Evolutionary conservation across 1,284 basidiomycete genomes (phyloP).

Genomic region (Athelia psychrophila): DNA sequence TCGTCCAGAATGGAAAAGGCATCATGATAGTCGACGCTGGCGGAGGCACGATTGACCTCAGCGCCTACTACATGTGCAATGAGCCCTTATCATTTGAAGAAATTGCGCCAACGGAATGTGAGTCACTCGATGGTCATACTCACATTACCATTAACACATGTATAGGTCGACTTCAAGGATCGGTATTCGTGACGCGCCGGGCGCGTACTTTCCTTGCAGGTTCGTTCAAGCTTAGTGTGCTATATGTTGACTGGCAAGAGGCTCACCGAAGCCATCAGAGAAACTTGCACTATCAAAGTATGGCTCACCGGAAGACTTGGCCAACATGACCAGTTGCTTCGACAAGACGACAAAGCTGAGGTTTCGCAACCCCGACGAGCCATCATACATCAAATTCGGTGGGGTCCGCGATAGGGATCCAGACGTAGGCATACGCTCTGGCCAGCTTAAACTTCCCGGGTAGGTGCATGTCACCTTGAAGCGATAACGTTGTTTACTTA

Average conservation of each 20-base stretch:
- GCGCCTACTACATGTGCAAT: conserved; percentile 25
- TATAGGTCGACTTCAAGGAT: conserved; percentile 30
- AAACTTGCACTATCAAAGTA: conserved; percentile 32
- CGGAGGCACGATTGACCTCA: conserved; percentile 45
- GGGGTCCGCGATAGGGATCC: conserved; percentile 32
- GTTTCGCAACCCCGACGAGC: conserved; percentile 31
- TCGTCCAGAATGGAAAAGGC: conserved; percentile 33
- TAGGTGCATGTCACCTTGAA: conserved; percentile 12
- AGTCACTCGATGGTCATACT: conserved; percentile 4
- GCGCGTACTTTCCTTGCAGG: conserved; percentile 28
- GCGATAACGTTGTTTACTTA: background rate
- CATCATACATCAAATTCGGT: conserved; percentile 41
- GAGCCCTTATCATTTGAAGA: conserved; percentile 23
- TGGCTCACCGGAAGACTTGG: conserved; percentile 22
- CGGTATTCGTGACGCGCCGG: conserved; percentile 30
- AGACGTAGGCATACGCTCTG: conserved; percentile 34
- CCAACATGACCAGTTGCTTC: conserved; percentile 34
- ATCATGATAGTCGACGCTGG: conserved; percentile 50
- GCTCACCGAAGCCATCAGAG: conserved; percentile 18
- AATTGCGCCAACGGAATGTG: conserved; percentile 30
- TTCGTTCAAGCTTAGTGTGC: conserved; percentile 16
- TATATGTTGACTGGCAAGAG: conserved; percentile 3
- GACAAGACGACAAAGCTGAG: conserved; percentile 39
- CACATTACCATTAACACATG: background rate
- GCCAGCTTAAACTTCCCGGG: conserved; percentile 37